Percentiles rank a stretch among this genome's conserved stretches.
These are phyloP conservation scores for Phytophthora vignae DNA, from an alignment of 352 stramenopile genomes.

Conservation along the genomic window DNA sequence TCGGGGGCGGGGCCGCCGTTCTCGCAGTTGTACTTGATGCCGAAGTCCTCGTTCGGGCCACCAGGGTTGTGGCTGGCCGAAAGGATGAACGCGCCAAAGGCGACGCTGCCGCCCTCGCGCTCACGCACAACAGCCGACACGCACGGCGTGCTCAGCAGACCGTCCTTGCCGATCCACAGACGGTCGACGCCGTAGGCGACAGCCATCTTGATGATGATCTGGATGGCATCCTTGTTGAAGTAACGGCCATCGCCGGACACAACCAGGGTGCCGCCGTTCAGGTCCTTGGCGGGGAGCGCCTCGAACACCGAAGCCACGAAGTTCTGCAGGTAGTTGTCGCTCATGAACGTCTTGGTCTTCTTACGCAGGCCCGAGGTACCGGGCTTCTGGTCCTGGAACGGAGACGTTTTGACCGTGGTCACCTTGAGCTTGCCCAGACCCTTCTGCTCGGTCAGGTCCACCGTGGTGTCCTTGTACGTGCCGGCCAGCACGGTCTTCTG, in stretches of 20 bases:
- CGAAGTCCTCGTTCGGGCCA: constrained; percentile 98
- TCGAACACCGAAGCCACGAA: constrained; percentile 98
- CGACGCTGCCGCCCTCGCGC: constrained; percentile 92
- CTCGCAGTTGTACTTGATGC: constrained; percentile 99
- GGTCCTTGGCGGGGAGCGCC: constrained; percentile 93
- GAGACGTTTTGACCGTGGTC: constrained; percentile 84
- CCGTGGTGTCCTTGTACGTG: constrained; percentile 94
- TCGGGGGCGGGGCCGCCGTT: constrained; percentile 98
- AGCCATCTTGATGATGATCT: constrained; percentile 97
- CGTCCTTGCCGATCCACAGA: constrained; percentile 96
- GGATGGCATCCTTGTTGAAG: constrained; percentile 95
- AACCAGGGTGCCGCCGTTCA: constrained; percentile 96
- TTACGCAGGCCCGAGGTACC: constrained; percentile 98
- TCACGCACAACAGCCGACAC: constrained; percentile 97
- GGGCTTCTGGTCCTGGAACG: constrained; percentile 96
- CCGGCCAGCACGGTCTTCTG: constrained; percentile 95
- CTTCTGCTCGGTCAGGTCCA: constrained; percentile 95
- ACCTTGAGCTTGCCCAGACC: constrained; percentile 93
- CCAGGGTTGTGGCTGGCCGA: constrained; percentile 99
- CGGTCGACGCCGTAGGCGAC: constrained; percentile 96
- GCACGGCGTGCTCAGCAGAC: constrained; percentile 97
- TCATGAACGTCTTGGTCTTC: constrained; percentile 99
- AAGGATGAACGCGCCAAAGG: constrained; percentile 97
- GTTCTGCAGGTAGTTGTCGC: constrained; percentile 98
- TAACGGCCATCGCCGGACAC: constrained; percentile 96